Conservation (phyloP, 2,329 filamentous ascomycete genomes). For the Zymoseptoria crescenta region DNA sequence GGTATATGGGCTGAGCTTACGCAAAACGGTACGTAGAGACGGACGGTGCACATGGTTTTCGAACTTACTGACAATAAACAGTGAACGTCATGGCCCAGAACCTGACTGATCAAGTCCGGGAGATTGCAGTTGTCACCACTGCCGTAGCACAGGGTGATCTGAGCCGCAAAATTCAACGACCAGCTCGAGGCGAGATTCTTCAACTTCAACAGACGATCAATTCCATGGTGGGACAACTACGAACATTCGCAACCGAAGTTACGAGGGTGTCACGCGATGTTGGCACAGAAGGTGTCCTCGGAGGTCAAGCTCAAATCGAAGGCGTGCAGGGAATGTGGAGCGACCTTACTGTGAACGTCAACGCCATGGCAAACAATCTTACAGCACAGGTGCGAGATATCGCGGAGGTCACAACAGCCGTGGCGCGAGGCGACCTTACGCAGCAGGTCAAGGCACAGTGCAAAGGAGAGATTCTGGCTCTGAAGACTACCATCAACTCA, state of each 20-base stretch:
- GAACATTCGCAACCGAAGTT: slow-evolving; percentile 57
- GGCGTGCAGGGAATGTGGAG: slow-evolving; percentile 61
- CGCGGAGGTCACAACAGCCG: slow-evolving; percentile 45
- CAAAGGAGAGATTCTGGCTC: slow-evolving; percentile 45
- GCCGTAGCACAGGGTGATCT: slow-evolving; percentile 91
- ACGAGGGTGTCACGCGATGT: slow-evolving; percentile 58
- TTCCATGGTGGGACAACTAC: slow-evolving; percentile 59
- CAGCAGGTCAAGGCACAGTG: slow-evolving; percentile 46
- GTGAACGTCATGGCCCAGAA: slow-evolving; percentile 99
- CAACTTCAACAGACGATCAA: slow-evolving; percentile 86
- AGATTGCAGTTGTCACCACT: slow-evolving; percentile 94
- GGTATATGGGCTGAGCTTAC: slow-evolving; percentile 98
- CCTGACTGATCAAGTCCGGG: slow-evolving; percentile 91
- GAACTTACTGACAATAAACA: slow-evolving; percentile 25
- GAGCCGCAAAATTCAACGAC: slow-evolving; percentile 90
- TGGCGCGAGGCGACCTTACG: slow-evolving; percentile 45
- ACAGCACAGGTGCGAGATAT: slow-evolving; percentile 48
- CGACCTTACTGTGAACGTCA: slow-evolving; percentile 51
- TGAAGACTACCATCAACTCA: slow-evolving; percentile 46
- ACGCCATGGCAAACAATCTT: slow-evolving; percentile 47
- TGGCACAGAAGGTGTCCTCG: slow-evolving; percentile 56
- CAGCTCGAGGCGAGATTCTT: slow-evolving; percentile 87
- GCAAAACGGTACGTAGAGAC: slow-evolving; percentile 38
- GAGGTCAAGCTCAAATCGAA: slow-evolving; percentile 56
- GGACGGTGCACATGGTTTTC: not conserved